phyloP scores from a whole-genome alignment of 2,329 filamentous ascomycete species.

The Dendryphion nanum region DNA sequence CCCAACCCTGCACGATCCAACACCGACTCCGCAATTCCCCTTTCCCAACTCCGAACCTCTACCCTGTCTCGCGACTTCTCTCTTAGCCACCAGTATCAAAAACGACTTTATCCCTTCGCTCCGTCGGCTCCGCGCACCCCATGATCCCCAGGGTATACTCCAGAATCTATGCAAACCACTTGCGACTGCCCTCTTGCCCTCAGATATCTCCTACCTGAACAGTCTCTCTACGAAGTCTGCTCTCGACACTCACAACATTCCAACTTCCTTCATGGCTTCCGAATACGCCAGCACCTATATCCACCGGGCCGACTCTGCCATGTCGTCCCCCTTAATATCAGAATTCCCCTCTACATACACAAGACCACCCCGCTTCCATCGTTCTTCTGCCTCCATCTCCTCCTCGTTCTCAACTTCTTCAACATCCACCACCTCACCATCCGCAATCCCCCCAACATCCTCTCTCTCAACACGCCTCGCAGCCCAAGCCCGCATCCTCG shows the following conservation, averaged over 20 bases:
- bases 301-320: not conserved
- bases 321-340: not conserved
- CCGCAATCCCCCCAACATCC: slow-evolving; percentile 42
- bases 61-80: slow-evolving; percentile 56
- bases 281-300: not conserved
- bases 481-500: slow-evolving; percentile 65
- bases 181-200: slow-evolving; percentile 52
- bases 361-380: not conserved
- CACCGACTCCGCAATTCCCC: slow-evolving; percentile 11
- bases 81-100: slow-evolving; percentile 63
- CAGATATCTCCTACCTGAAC: slow-evolving; percentile 20
- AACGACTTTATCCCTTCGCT: slow-evolving; percentile 64
- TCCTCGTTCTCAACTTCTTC: slow-evolving; percentile 2
- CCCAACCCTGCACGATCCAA: slow-evolving; percentile 9
- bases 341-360: not conserved
- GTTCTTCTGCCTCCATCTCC: not conserved
- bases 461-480: slow-evolving; percentile 63
- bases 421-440: slow-evolving; percentile 7
- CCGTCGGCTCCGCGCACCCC: slow-evolving; percentile 60
- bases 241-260: not conserved
- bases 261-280: not conserved
- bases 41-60: slow-evolving; percentile 40
- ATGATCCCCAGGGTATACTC: slow-evolving; percentile 67
- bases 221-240: slow-evolving; percentile 2
- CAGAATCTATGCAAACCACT: slow-evolving; percentile 67